phyloP scores from a whole-genome alignment of 306 rosid species.

The Sicyos baderoa region DNA sequence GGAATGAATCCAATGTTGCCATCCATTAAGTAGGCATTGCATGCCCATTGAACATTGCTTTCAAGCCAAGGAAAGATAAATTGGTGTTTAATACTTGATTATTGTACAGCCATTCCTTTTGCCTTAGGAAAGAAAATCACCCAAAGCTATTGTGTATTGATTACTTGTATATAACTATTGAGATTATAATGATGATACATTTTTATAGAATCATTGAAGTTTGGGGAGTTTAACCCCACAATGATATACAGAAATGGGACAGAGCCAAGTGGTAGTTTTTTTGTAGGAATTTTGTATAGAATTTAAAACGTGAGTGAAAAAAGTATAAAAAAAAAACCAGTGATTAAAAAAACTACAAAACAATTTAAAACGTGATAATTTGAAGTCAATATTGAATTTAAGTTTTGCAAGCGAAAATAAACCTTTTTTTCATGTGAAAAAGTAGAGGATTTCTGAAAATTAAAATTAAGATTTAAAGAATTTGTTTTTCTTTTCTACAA shows the following conservation, averaged over 20 bases:
- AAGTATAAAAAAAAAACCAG: too few species aligned
- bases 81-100: conserved; percentile 5
- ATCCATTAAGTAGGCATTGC: conserved; percentile 39
- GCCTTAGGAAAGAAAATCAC: conserved; percentile 13
- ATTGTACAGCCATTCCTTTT: conserved; percentile 16
- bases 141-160: conserved; percentile 11
- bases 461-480: too few species aligned
- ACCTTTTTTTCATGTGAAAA: too few species aligned
- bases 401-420: too few species aligned
- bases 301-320: not conserved
- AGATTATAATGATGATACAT: not conserved
- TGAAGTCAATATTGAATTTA: too few species aligned
- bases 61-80: not conserved
- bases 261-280: not conserved
- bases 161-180: conserved; percentile 15
- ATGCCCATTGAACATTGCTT: not conserved
- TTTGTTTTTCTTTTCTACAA: too few species aligned
- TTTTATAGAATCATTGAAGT: conserved; percentile 7
- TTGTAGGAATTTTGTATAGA: not conserved
- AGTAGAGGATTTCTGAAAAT: too few species aligned
- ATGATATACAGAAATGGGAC: not conserved
- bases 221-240: not conserved
- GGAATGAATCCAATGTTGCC: conserved; percentile 71
- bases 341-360: too few species aligned
- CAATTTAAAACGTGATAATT: too few species aligned